Evolutionary conservation across 306 rosid genomes (phyloP).

Genomic region (Pyrus bretschneideri): DNA sequence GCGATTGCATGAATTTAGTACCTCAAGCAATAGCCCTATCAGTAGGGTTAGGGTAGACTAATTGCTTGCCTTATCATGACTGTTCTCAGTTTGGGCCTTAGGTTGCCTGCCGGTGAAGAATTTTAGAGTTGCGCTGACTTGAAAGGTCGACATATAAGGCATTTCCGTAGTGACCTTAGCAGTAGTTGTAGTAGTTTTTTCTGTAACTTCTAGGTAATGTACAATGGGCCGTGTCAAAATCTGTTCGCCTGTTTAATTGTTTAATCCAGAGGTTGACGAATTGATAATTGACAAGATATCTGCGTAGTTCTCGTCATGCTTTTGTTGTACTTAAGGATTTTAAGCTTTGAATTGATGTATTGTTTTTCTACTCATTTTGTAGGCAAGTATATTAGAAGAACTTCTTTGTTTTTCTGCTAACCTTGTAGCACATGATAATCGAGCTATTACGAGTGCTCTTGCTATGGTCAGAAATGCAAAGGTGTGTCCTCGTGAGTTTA

Average conservation of each 20-base stretch:
- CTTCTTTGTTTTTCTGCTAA: slow-evolving; percentile 30
- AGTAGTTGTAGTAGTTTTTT: not conserved
- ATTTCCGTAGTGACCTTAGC: not conserved
- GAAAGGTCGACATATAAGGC: not conserved
- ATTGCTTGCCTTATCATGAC: not conserved
- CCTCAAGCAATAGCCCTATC: not conserved
- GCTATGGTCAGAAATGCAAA: slow-evolving; percentile 28
- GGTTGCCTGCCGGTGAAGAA: not conserved
- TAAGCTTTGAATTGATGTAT: not conserved
- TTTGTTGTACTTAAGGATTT: not conserved
- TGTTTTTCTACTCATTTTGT: slow-evolving; percentile 15
- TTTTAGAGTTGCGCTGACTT: not conserved
- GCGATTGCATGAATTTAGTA: not conserved
- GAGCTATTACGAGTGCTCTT: slow-evolving; percentile 23
- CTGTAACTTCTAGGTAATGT: not conserved
- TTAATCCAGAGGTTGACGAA: not conserved
- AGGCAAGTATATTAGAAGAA: slow-evolving; percentile 47
- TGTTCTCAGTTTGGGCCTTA: not conserved
- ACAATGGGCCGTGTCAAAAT: not conserved
- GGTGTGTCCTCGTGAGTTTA: slow-evolving; percentile 23
- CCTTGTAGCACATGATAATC: slow-evolving; percentile 25
- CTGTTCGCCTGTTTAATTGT: not conserved
- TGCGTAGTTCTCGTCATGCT: not conserved
- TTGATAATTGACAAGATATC: not conserved
- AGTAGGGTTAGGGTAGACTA: not conserved